Evolutionary conservation across 352 stramenopile genomes (phyloP).

Genomic region (Thraustochytrium striatum): DNA sequence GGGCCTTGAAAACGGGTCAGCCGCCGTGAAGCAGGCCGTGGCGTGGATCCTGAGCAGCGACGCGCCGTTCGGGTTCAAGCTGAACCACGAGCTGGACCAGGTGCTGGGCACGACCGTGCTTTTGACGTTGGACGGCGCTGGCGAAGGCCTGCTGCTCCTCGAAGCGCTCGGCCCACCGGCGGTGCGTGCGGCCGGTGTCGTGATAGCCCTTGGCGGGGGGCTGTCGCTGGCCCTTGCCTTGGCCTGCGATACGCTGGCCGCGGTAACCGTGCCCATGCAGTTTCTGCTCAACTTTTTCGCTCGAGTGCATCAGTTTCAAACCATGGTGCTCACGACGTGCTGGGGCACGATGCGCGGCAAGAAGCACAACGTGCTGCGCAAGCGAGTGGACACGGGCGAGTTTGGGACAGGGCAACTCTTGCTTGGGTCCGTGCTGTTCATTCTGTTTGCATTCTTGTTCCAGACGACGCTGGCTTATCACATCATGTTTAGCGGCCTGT

Average conservation of each 20-base stretch:
- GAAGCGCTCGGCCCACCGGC: too few species aligned
- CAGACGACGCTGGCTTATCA: conserved; percentile 88
- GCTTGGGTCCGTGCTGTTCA: conserved; percentile 85
- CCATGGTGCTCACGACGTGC: conserved; percentile 68
- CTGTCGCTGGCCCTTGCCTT: conserved; percentile 69
- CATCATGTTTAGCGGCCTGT: conserved; percentile 78
- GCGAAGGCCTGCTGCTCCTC: too few species aligned
- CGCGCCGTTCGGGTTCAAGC: conserved; percentile 36
- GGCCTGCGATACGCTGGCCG: conserved; percentile 66
- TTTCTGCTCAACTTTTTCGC: conserved; percentile 78
- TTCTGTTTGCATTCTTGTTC: conserved; percentile 82
- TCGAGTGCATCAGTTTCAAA: conserved; percentile 72
- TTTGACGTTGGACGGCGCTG: not conserved
- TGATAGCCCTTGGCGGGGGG: conserved; percentile 55
- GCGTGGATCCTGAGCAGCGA: conserved; percentile 15
- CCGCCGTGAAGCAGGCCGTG: not conserved
- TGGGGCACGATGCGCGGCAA: conserved; percentile 88
- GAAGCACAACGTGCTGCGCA: conserved; percentile 85
- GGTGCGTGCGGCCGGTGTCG: conserved; percentile 43
- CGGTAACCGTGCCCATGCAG: conserved; percentile 75
- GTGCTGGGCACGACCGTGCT: conserved; percentile 31
- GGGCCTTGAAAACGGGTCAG: not conserved
- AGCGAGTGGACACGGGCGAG: conserved; percentile 84
- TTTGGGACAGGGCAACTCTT: conserved; percentile 87
- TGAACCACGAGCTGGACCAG: conserved; percentile 15